Percentiles rank a stretch among this genome's conserved stretches.
These are phyloP conservation scores for Pyrenochaeta sp. DNA, from an alignment of 2,329 filamentous ascomycete species.

Conservation along the genomic window DNA sequence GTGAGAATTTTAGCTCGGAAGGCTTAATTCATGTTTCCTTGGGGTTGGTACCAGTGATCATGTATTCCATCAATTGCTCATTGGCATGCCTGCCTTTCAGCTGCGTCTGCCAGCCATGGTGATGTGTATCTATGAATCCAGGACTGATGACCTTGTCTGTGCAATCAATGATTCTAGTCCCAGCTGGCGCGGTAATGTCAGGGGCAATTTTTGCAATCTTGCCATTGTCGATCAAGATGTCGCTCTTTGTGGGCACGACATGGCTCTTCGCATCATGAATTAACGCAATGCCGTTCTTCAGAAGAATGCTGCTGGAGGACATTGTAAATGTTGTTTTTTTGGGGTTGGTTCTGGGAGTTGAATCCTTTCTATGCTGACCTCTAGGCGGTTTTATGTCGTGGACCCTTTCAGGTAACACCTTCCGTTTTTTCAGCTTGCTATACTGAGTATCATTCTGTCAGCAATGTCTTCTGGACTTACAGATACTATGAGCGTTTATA, in stretches of 20 bases:
- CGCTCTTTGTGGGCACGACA: slow-evolving; percentile 38
- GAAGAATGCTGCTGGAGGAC: slow-evolving; percentile 25
- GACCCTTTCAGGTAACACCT: too few species aligned
- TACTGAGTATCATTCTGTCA: too few species aligned
- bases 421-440: too few species aligned
- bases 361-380: too few species aligned
- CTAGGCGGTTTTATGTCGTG: too few species aligned
- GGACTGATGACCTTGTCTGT: slow-evolving; percentile 62
- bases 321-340: background rate
- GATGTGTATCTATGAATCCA: slow-evolving; percentile 62
- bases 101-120: slow-evolving; percentile 60
- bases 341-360: background rate
- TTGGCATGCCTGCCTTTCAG: slow-evolving; percentile 63
- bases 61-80: slow-evolving; percentile 55
- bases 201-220: slow-evolving; percentile 43
- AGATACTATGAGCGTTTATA: too few species aligned
- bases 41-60: slow-evolving; percentile 43
- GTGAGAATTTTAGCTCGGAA: slow-evolving; percentile 46
- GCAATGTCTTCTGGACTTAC: too few species aligned
- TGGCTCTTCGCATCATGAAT: slow-evolving; percentile 45
- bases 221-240: slow-evolving; percentile 44
- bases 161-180: slow-evolving; percentile 57
- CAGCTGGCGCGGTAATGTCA: slow-evolving; percentile 29
- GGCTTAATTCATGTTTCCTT: slow-evolving; percentile 32
- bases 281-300: slow-evolving; percentile 48